These are phyloP conservation scores for Talaromyces amestolkiae DNA, from an alignment of 2,329 filamentous ascomycete genomes.

Conservation along the genomic window DNA sequence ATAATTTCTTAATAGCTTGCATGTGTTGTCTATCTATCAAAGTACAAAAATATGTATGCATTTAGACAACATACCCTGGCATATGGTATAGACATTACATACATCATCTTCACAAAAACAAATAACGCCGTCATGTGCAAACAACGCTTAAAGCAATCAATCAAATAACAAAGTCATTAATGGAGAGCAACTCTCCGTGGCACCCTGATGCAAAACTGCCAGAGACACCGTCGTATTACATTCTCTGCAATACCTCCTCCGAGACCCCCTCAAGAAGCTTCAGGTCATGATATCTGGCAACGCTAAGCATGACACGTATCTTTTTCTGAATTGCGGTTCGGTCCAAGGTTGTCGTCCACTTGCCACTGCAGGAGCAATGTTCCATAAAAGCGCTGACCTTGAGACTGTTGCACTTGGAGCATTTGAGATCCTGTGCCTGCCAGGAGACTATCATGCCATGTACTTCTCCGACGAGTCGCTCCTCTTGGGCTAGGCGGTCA, in stretches of 20 bases:
- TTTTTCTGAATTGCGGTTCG: conserved; percentile 63
- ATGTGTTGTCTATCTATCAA: no score
- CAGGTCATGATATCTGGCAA: conserved; percentile 75
- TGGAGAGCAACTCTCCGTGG: neutral
- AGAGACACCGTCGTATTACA: conserved; percentile 28
- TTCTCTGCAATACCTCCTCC: conserved; percentile 56
- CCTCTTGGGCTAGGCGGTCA: conserved; percentile 77
- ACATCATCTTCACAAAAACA: neutral
- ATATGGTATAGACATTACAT: conserved; percentile 9
- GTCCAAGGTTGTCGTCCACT: conserved; percentile 72
- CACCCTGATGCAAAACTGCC: neutral
- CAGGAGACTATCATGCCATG: conserved; percentile 74
- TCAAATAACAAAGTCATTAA: conserved; percentile 1
- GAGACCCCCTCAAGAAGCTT: conserved; percentile 78
- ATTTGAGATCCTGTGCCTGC: conserved; percentile 87
- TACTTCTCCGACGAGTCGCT: conserved; percentile 73
- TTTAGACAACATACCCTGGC: neutral
- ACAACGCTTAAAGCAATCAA: conserved; percentile 2
- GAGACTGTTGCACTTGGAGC: conserved; percentile 64
- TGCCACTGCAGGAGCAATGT: conserved; percentile 88
- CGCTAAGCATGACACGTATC: conserved; percentile 68
- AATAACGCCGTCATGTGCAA: neutral
- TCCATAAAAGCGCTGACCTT: conserved; percentile 93
- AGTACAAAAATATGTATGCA: neutral
- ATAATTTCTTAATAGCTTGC: no score